Percentiles rank a stretch among this genome's conserved stretches.
phyloP scores from a whole-genome alignment of 306 rosid genomes.

The Styphnolobium japonicum region DNA sequence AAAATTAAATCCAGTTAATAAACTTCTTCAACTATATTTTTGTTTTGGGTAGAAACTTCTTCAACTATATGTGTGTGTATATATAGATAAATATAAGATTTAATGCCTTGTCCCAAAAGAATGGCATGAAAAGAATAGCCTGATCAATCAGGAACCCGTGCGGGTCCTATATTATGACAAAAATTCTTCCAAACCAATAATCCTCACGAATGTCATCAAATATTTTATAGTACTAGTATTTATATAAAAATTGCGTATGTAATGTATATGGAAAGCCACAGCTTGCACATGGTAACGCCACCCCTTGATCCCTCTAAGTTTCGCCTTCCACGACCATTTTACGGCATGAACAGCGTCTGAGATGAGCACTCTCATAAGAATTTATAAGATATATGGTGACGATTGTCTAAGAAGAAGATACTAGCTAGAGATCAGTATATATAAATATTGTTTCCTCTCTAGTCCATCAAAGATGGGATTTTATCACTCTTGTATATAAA shows the following conservation, averaged over 20 bases:
- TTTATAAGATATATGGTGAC: not conserved
- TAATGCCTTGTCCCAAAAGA: not conserved
- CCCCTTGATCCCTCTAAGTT: not conserved
- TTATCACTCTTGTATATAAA: not conserved
- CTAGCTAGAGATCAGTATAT: not conserved
- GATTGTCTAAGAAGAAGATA: not conserved
- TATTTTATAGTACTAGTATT: not conserved
- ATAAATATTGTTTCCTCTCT: not conserved
- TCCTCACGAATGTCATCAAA: not conserved
- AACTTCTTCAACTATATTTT: not conserved
- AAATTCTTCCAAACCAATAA: slow-evolving; percentile 2
- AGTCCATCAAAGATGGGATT: not conserved
- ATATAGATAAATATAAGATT: not conserved
- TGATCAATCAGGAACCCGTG: not conserved
- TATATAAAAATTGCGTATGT: not conserved
- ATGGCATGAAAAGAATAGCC: not conserved
- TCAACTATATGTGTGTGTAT: not conserved
- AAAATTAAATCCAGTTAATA: not conserved
- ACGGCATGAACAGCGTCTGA: slow-evolving; percentile 2
- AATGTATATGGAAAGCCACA: not conserved
- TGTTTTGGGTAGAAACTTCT: too few species aligned
- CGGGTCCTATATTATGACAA: slow-evolving; percentile 16
- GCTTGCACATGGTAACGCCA: slow-evolving; percentile 24
- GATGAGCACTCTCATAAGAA: not conserved
- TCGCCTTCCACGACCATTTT: slow-evolving; percentile 7